Conservation (phyloP, 2,329 filamentous ascomycete genomes). For the Verticillium klebahnii region DNA sequence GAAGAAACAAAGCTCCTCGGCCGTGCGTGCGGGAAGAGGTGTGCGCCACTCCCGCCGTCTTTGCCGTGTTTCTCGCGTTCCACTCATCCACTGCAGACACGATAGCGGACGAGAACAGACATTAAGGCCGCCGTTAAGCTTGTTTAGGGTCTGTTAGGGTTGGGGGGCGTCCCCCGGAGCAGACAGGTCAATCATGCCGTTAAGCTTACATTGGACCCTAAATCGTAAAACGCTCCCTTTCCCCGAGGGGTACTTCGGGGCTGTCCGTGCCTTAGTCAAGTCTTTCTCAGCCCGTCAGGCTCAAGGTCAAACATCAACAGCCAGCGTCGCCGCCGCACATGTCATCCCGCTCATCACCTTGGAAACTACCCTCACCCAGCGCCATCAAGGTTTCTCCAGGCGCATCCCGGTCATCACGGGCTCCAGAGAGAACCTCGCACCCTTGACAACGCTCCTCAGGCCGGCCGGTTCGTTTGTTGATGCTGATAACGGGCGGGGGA, state of each 20-base stretch:
- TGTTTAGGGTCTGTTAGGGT: neutral
- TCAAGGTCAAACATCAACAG: neutral
- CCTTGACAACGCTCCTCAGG: neutral
- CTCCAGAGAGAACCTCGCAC: neutral
- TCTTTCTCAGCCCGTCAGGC: neutral
- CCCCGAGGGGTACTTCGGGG: neutral
- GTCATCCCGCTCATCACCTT: neutral
- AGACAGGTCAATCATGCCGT: neutral
- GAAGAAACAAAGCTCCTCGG: neutral
- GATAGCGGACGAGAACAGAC: neutral
- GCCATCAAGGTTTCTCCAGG: neutral
- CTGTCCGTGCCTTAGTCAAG: neutral
- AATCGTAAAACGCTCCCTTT: neutral
- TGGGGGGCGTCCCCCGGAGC: neutral
- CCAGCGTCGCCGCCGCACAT: neutral
- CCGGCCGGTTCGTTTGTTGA: neutral
- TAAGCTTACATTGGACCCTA: neutral
- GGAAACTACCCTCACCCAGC: neutral
- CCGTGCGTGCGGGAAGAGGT: neutral
- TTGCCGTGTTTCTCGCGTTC: neutral
- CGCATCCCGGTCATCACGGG: neutral
- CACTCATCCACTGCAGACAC: neutral
- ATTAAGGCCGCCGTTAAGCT: neutral
- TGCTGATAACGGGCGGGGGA: neutral
- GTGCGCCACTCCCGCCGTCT: neutral